These are phyloP conservation scores for Calophaca sinica DNA, from an alignment of 306 rosid genomes.

Conservation along the genomic window DNA sequence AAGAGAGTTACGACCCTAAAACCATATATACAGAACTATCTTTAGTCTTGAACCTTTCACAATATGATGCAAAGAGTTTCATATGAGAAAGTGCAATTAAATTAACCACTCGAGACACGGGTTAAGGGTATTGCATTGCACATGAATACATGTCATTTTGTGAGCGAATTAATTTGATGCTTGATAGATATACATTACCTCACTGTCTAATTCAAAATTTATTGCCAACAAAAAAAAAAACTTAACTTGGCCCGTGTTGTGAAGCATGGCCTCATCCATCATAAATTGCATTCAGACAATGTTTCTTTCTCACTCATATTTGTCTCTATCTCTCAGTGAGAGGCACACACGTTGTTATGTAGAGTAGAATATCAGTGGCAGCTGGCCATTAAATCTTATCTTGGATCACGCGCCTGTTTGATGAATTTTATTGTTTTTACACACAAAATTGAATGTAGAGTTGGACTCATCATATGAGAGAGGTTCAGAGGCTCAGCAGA, in stretches of 20 bases:
- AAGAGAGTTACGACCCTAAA: too few relatives aligned
- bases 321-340: conserved; percentile 32
- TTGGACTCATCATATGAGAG: not conserved
- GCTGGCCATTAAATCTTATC: conserved; percentile 47
- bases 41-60: not conserved
- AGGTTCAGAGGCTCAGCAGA: not conserved
- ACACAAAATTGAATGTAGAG: conserved; percentile 18
- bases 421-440: conserved; percentile 54
- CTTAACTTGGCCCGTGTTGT: not conserved
- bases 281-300: conserved; percentile 48
- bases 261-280: conserved; percentile 26
- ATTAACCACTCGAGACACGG: not conserved
- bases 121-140: not conserved
- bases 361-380: conserved; percentile 26
- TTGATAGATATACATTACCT: conserved; percentile 31
- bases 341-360: conserved; percentile 30
- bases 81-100: conserved; percentile 9
- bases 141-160: not conserved
- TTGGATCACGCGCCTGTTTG: conserved; percentile 69
- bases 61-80: not conserved
- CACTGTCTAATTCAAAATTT: not conserved
- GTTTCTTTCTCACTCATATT: conserved; percentile 17
- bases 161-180: not conserved
- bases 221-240: not conserved
- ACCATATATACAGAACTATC: too few relatives aligned